Conservation (phyloP, 768 basidiomycete species). For the Daedaleopsis sinensis region DNA sequence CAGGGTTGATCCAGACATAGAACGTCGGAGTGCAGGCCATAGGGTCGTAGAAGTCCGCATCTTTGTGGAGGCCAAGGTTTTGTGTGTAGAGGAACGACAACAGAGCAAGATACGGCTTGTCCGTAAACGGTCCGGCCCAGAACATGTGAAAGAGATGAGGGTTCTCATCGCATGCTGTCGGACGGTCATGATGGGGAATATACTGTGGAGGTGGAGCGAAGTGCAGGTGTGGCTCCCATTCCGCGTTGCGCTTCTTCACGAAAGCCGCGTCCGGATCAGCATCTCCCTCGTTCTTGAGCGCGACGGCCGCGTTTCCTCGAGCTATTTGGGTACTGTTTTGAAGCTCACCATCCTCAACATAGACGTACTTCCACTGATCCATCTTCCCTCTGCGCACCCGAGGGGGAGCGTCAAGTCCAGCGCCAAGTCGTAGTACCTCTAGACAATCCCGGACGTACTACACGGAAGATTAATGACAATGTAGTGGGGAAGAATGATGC, state of each 20-base stretch:
- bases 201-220: slow-evolving; percentile 58
- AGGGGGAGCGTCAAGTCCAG: slow-evolving; percentile 81
- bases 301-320: slow-evolving; percentile 29
- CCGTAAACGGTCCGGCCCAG: slow-evolving; percentile 98
- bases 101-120: slow-evolving; percentile 96
- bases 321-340: slow-evolving; percentile 42
- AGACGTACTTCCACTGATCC: slow-evolving; percentile 89
- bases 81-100: slow-evolving; percentile 96
- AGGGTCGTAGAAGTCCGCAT: slow-evolving; percentile 49
- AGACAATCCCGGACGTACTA: slow-evolving; percentile 98
- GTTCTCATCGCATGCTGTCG: slow-evolving; percentile 73
- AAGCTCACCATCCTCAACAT: slow-evolving; percentile 58
- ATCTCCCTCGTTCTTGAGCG: slow-evolving; percentile 33
- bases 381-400: slow-evolving; percentile 73
- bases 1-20: slow-evolving; percentile 99
- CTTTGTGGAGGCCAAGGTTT: slow-evolving; percentile 81
- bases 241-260: slow-evolving; percentile 57
- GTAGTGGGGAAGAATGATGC: neutral
- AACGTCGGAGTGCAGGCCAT: slow-evolving; percentile 85
- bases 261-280: slow-evolving; percentile 57
- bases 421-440: slow-evolving; percentile 91
- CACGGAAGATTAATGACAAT: slow-evolving; percentile 19
- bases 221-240: slow-evolving; percentile 60
- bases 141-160: slow-evolving; percentile 97
- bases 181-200: slow-evolving; percentile 56